A percentile compares a stretch with the other conserved stretches of the same genome.
These are phyloP conservation scores for Russula lepida DNA, from an alignment of 768 basidiomycete species.

Conservation along the genomic window DNA sequence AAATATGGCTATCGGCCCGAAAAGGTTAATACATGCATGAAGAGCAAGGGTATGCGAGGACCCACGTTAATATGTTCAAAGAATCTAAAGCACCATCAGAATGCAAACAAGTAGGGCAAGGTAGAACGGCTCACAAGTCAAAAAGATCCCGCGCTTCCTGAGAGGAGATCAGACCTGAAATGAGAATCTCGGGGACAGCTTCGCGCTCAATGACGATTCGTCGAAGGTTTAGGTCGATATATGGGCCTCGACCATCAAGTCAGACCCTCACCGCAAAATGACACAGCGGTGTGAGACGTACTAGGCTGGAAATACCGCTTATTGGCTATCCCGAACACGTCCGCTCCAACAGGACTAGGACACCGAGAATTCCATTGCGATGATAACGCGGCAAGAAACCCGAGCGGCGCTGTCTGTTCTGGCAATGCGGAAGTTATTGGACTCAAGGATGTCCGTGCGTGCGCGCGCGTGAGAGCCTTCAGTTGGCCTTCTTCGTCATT, in stretches of 20 bases:
- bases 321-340: constrained; percentile 16
- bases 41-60: constrained; percentile 3
- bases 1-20: constrained; percentile 39
- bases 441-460: not conserved
- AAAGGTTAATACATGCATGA: constrained; percentile 11
- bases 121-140: constrained; percentile 25
- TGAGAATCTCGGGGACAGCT: constrained; percentile 27
- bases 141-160: constrained; percentile 27
- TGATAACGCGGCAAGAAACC: constrained; percentile 18
- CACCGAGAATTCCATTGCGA: constrained; percentile 1
- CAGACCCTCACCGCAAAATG: not conserved
- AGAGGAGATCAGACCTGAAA: constrained; percentile 27
- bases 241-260: constrained; percentile 22
- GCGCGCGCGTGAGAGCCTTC: constrained; percentile 5
- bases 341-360: not conserved
- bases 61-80: constrained; percentile 47
- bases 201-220: constrained; percentile 30
- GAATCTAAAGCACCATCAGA: constrained; percentile 30
- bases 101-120: not conserved
- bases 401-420: constrained; percentile 7
- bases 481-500: constrained; percentile 14
- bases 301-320: constrained; percentile 19
- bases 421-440: not conserved
- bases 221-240: constrained; percentile 26
- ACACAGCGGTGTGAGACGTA: not conserved